Evolutionary conservation across 257 asterid species (phyloP).

Genomic region (Handroanthus guayacan): DNA sequence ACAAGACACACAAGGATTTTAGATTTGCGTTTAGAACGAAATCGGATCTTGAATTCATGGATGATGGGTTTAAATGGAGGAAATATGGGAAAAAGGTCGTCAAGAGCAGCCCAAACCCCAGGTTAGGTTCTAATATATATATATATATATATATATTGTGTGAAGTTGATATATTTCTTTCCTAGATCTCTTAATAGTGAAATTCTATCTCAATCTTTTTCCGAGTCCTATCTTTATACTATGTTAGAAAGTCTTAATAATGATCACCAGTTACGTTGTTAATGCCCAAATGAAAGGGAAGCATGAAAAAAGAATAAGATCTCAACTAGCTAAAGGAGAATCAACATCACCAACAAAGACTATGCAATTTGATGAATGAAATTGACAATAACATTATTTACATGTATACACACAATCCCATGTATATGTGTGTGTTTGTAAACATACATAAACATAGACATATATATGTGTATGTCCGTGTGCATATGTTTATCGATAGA

Average conservation of each 20-base stretch:
- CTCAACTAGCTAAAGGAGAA: too few relatives aligned
- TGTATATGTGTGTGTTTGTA: too few relatives aligned
- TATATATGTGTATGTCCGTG: too few relatives aligned
- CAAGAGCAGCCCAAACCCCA: constrained; percentile 58
- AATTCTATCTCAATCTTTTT: too few relatives aligned
- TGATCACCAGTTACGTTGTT: neutral
- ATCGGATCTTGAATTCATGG: constrained; percentile 55
- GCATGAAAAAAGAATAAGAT: neutral
- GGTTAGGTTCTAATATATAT: constrained; percentile 40
- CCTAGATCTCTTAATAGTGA: neutral
- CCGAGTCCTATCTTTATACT: neutral
- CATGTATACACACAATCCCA: too few relatives aligned
- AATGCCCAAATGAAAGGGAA: neutral
- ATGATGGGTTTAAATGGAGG: constrained; percentile 73
- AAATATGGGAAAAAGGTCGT: constrained; percentile 71
- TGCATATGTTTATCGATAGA: too few relatives aligned
- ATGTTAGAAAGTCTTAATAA: neutral
- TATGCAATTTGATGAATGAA: too few relatives aligned
- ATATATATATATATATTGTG: neutral
- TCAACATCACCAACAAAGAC: too few relatives aligned
- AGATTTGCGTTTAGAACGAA: constrained; percentile 49
- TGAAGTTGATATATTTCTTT: neutral
- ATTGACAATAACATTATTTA: too few relatives aligned
- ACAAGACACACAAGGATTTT: constrained; percentile 26
- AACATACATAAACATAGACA: too few relatives aligned